Evolutionary conservation across 768 basidiomycete species (phyloP).

Genomic region (Dioszegia aurantiaca): DNA sequence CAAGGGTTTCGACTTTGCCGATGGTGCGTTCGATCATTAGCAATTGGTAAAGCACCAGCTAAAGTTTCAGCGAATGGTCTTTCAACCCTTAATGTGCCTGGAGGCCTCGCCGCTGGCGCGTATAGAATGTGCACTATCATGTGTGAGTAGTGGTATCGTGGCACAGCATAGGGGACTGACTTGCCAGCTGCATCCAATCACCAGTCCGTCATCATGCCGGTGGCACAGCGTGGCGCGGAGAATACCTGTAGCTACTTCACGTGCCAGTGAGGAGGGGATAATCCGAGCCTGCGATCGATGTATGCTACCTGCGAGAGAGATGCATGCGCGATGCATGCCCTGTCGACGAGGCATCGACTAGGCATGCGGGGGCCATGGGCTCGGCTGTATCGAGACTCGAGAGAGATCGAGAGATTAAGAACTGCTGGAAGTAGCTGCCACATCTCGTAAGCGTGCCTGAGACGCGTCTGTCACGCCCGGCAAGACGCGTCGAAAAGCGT

Average conservation of each 20-base stretch:
- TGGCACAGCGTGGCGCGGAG: constrained; percentile 39
- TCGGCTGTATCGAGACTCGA: too few species aligned
- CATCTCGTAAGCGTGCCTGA: constrained; percentile 56
- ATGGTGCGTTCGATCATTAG: constrained; percentile 18
- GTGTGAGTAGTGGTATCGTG: constrained; percentile 16
- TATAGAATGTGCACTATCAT: constrained; percentile 55
- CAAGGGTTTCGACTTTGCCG: constrained; percentile 50
- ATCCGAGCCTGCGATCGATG: too few species aligned
- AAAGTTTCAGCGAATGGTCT: constrained; percentile 57
- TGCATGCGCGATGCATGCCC: not conserved
- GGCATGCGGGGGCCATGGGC: too few species aligned
- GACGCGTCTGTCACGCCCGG: constrained; percentile 77
- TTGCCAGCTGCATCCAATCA: constrained; percentile 31
- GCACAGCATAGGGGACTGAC: not conserved
- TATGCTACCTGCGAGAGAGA: too few species aligned
- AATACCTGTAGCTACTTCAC: constrained; percentile 27
- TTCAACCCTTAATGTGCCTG: constrained; percentile 58
- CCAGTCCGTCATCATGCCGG: constrained; percentile 30
- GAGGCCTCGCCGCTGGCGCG: constrained; percentile 61
- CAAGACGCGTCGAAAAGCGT: constrained; percentile 5
- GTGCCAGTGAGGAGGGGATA: too few species aligned
- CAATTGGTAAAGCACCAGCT: not conserved
- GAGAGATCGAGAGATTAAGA: too few species aligned
- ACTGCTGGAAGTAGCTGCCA: too few species aligned
- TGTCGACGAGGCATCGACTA: too few species aligned